Evolutionary conservation across 352 stramenopile species (phyloP), one percentile per base, ranked within the genome.

Genomic region (Phytophthora cactorum): DNA sequence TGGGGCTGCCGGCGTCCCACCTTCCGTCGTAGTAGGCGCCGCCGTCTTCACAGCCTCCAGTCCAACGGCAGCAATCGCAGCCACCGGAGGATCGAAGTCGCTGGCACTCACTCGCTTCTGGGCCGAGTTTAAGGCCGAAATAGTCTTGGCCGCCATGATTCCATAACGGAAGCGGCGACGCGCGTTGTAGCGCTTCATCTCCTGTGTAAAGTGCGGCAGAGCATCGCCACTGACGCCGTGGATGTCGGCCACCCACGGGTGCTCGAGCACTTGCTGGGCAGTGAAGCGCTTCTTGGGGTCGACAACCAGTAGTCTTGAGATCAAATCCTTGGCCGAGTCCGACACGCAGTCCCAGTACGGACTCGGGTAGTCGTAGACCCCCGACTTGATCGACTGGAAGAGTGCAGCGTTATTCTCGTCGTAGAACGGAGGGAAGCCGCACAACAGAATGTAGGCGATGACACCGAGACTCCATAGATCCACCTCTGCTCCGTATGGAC

Each of bases 391-490:
- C 25, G 79, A 89, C 57, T 89, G 86, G 66, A 97, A 97, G n/a
- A 97, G 66, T 10, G 83, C 86, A 10, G 84, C 83, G 56, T 96
- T 97, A 79, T 97, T 91, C 51, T 97, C 92, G 66, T 97, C 89
- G 77, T 99, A 98, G 76, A 99, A 99, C 2, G 97, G 97, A 31
- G 97, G 97, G 51, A 97, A 98, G 5, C 97, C 97, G 55, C 91
- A 98, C 25, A 95, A 57, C 68, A 97, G 51, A 58, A 97, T 97
- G 85, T 99, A 99, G 3, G 96, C 75, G 78, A 99, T 99, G 36
- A 99, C 96, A 14, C 97, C 97, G 27, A 99, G 81, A 77, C 81
- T 96, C 95, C 96, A 99, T 56, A 98, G 91, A 75, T 99, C 96
- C 6, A 97, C 92, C 77, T 98, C 93, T 8, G 81, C 88, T 62